Evolutionary conservation across 2,329 filamentous ascomycete species (phyloP), one percentile per base, ranked within the genome.

Genomic region (Cordyceps pruinosa): DNA sequence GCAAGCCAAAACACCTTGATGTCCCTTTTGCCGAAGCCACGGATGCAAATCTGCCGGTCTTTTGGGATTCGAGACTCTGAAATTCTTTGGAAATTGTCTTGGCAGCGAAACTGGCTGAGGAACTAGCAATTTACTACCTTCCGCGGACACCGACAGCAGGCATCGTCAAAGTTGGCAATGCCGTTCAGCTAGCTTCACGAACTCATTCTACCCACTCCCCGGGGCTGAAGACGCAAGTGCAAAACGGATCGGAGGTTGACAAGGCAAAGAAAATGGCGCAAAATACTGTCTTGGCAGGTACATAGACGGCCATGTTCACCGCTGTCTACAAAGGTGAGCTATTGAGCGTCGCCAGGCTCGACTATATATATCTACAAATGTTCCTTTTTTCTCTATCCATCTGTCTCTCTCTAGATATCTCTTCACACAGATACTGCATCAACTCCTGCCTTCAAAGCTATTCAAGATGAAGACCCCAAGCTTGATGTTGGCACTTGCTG

Each of bases 1-100:
- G 23, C 52, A 46, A 46, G 52, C 52, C 52, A 55, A 55, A 55
- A 15, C 41, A 55, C 52, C 52, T 55, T 55, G 52, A 55, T 55
- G 52, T 47, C 52, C 42, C n/a, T 9, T n/a, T 30, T 47, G 5
- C 13, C 32, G 42, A 39, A 32, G 23, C n/a, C 12, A 13, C 19
- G 12, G n/a, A 12, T 15, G 32, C 23, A 10, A 47, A 39, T 26
- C 2, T 30, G 32, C 23, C 28, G 42, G 42, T 37, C n/a, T 23
- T 55, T 34, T 30, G 25, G 15, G 19, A 32, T 37, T 47, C 52
- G 12, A 55, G 52, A 55, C 52, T 41, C 44, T 37, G 3, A 21
- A 34, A 10, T 7, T 39, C 4, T 30, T 34, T 21, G 12, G 19
- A 23, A 45, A 44, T 23, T 17, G 6, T 28, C 49, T 52, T 52